phyloP scores from a whole-genome alignment of 805 yeast genomes.

The Saccharomycopsis fermentans region DNA sequence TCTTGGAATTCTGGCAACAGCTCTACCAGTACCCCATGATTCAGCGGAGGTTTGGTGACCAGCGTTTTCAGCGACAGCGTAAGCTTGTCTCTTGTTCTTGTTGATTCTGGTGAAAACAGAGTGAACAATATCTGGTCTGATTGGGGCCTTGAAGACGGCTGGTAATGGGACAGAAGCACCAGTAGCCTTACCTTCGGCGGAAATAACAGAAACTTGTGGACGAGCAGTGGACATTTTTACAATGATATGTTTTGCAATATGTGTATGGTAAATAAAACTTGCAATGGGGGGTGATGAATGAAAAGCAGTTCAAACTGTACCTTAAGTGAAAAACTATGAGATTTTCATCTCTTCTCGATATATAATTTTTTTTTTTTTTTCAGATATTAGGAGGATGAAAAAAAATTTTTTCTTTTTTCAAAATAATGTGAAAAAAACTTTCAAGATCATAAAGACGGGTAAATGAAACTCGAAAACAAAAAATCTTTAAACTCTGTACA shows the following conservation, averaged over 20 bases:
- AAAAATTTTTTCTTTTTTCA: no score
- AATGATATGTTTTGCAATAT: slow-evolving; percentile 5
- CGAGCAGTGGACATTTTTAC: slow-evolving; percentile 51
- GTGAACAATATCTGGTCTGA: slow-evolving; percentile 99
- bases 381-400: background rate
- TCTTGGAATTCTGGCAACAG: slow-evolving; percentile 99
- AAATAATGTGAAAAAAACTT: no score
- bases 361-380: background rate
- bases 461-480: no score
- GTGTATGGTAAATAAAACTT: slow-evolving; percentile 1
- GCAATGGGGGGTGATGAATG: background rate
- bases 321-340: background rate
- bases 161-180: slow-evolving; percentile 84
- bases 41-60: slow-evolving; percentile 99
- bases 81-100: slow-evolving; percentile 99
- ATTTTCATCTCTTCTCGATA: background rate
- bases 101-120: slow-evolving; percentile 95
- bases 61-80: slow-evolving; percentile 98
- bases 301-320: background rate
- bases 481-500: no score
- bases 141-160: slow-evolving; percentile 99
- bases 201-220: slow-evolving; percentile 95
- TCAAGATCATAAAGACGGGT: no score
- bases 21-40: slow-evolving; percentile 99
- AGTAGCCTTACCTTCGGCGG: slow-evolving; percentile 81